A percentile compares a stretch with the other conserved stretches of the same genome.
phyloP scores from a whole-genome alignment of 768 basidiomycete genomes.

The Phanerodontia chrysosporium region DNA sequence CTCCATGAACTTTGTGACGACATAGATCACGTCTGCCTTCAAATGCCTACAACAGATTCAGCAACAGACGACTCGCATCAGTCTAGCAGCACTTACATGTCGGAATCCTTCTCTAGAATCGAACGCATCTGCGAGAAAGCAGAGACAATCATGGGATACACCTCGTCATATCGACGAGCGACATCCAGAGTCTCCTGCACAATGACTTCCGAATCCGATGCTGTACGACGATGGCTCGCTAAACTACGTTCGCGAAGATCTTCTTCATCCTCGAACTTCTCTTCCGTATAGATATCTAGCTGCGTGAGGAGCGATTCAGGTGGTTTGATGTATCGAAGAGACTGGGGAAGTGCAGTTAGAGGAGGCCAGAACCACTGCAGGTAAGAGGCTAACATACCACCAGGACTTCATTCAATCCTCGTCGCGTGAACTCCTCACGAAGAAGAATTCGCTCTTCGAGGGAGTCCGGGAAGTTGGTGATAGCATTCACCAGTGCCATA shows the following conservation, averaged over 20 bases:
- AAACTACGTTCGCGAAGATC: slow-evolving; percentile 64
- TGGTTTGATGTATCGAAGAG: slow-evolving; percentile 69
- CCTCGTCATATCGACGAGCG: slow-evolving; percentile 56
- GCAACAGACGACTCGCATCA: not conserved
- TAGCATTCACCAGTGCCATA: slow-evolving; percentile 76
- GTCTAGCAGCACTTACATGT: slow-evolving; percentile 43
- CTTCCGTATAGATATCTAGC: slow-evolving; percentile 77
- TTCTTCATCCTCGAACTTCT: slow-evolving; percentile 87
- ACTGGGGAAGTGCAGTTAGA: slow-evolving; percentile 35
- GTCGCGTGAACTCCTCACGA: slow-evolving; percentile 76
- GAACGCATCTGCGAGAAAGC: slow-evolving; percentile 52
- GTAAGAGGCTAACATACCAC: slow-evolving; percentile 51
- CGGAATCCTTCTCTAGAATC: slow-evolving; percentile 56
- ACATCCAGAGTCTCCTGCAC: slow-evolving; percentile 58
- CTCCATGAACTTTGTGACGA: slow-evolving; percentile 64
- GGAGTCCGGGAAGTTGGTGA: slow-evolving; percentile 70
- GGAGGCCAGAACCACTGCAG: not conserved
- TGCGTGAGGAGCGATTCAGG: slow-evolving; percentile 79
- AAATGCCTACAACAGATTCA: slow-evolving; percentile 41
- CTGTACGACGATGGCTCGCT: slow-evolving; percentile 23
- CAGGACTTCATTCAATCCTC: slow-evolving; percentile 81
- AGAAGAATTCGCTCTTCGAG: slow-evolving; percentile 77
- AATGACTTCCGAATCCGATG: slow-evolving; percentile 49
- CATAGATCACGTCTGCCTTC: slow-evolving; percentile 53
- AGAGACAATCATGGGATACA: slow-evolving; percentile 59